Conservation (phyloP, 1,139 yeast species). For the Taphrina sp. region DNA sequence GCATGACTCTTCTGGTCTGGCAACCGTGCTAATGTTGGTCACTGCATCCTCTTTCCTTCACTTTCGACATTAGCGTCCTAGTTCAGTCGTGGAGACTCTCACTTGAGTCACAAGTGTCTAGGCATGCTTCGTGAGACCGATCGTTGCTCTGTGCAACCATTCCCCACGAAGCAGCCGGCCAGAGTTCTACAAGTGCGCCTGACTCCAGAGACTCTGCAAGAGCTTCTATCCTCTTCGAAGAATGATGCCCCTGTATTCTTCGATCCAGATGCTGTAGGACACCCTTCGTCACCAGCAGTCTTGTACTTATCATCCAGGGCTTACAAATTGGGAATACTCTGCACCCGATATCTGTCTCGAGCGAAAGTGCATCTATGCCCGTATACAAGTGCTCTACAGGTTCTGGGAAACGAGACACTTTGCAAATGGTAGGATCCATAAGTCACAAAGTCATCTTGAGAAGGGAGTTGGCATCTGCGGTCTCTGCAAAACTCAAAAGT, state of each 20-base stretch:
- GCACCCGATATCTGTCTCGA: constrained; percentile 11
- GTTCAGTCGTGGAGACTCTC: no score
- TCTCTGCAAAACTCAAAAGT: constrained; percentile 28
- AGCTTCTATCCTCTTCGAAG: neutral
- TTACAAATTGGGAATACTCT: constrained; percentile 1
- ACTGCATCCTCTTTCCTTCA: no score
- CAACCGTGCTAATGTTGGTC: no score
- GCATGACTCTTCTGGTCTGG: no score
- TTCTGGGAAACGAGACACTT: neutral
- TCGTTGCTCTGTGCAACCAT: constrained; percentile 8
- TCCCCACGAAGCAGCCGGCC: neutral
- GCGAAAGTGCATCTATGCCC: constrained; percentile 9
- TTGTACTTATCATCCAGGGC: no score
- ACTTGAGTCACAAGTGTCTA: no score
- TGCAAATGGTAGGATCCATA: constrained; percentile 25
- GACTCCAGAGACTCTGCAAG: constrained; percentile 25
- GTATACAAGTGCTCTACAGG: constrained; percentile 7
- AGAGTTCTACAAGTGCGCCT: constrained; percentile 16
- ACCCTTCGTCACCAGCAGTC: no score
- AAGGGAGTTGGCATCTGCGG: constrained; percentile 21
- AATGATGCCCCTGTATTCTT: constrained; percentile 4
- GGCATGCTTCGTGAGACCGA: constrained; percentile 3
- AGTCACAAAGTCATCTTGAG: constrained; percentile 26
- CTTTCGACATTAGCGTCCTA: no score
- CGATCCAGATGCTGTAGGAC: constrained; percentile 10